Evolutionary conservation across 2,329 filamentous ascomycete genomes (phyloP).

Genomic region (Fusarium hainanense): DNA sequence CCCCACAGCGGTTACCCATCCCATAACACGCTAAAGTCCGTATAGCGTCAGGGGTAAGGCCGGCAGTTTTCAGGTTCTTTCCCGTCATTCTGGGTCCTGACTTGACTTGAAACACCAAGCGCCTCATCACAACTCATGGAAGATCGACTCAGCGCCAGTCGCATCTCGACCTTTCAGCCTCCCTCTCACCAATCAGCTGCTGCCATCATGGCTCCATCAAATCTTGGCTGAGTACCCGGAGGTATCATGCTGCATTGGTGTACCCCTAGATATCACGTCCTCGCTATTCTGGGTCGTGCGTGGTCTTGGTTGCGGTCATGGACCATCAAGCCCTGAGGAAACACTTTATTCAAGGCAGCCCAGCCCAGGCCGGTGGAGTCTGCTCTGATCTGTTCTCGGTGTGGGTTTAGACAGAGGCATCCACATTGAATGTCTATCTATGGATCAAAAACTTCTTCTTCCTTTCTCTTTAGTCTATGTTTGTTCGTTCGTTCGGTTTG

Average conservation of each 20-base stretch:
- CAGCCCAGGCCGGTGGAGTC: slow-evolving; percentile 20
- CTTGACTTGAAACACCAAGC: slow-evolving; percentile 45
- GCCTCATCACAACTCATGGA: slow-evolving; percentile 38
- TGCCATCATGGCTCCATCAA: slow-evolving; percentile 28
- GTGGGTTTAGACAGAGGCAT: slow-evolving; percentile 37
- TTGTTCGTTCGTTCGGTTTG: background rate
- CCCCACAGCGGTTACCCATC: background rate
- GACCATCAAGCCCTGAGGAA: slow-evolving; percentile 14
- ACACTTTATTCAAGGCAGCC: slow-evolving; percentile 38
- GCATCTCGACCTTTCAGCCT: slow-evolving; percentile 34
- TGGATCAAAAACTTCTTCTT: slow-evolving; percentile 20
- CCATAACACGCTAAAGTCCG: slow-evolving; percentile 6
- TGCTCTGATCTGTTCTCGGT: slow-evolving; percentile 9
- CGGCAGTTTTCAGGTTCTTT: slow-evolving; percentile 26
- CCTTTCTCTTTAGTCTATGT: background rate
- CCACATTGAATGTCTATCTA: slow-evolving; percentile 9
- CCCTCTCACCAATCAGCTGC: slow-evolving; percentile 37
- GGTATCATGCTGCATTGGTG: slow-evolving; percentile 33
- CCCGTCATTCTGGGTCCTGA: slow-evolving; percentile 16
- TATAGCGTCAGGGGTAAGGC: slow-evolving; percentile 34
- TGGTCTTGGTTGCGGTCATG: slow-evolving; percentile 31
- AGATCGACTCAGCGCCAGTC: slow-evolving; percentile 41
- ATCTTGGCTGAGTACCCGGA: slow-evolving; percentile 18
- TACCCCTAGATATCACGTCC: slow-evolving; percentile 25
- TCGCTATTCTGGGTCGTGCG: slow-evolving; percentile 24